Evolutionary conservation across 2,329 filamentous ascomycete species (phyloP).

Genomic region (Davidsoniella neocaledoniae): DNA sequence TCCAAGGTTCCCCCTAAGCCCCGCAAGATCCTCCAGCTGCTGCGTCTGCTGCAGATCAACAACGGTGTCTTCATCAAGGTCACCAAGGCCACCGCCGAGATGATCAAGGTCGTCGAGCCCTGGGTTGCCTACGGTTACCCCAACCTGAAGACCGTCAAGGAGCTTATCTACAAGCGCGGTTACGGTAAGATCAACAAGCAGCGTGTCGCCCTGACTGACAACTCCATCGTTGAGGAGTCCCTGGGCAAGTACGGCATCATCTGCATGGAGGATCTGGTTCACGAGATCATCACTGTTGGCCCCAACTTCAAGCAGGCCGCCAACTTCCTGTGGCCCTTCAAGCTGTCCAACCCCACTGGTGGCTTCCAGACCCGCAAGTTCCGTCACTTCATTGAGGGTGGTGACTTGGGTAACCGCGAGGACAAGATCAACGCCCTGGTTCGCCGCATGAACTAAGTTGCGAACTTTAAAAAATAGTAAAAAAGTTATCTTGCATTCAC

Average conservation of each 20-base stretch:
- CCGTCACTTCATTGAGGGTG: constrained; percentile 97
- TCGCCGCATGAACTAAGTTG: constrained; percentile 88
- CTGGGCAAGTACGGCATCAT: constrained; percentile 98
- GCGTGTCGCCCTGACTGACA: constrained; percentile 90
- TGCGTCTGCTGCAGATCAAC: constrained; percentile 99
- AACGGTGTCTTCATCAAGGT: constrained; percentile 96
- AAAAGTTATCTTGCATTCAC: constrained; percentile 16
- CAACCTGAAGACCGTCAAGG: constrained; percentile 97
- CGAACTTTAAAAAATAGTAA: constrained; percentile 16
- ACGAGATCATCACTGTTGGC: constrained; percentile 97
- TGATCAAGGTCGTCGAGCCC: constrained; percentile 96
- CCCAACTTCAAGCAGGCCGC: constrained; percentile 99
- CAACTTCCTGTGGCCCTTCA: constrained; percentile 99
- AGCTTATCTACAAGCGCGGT: constrained; percentile 99
- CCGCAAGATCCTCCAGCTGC: constrained; percentile 98
- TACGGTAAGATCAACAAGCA: constrained; percentile 99
- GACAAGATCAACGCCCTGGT: constrained; percentile 94
- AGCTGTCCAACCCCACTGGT: constrained; percentile 95
- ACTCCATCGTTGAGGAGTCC: constrained; percentile 89
- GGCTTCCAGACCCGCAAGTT: constrained; percentile 96
- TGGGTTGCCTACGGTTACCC: constrained; percentile 99
- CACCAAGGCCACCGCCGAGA: constrained; percentile 95
- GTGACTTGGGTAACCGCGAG: constrained; percentile 97
- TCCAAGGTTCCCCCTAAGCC: constrained; percentile 99
- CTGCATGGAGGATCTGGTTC: constrained; percentile 97